Evolutionary conservation across 306 rosid species (phyloP), one percentile per base, ranked within the genome.

Genomic region (Acmispon strigosus): DNA sequence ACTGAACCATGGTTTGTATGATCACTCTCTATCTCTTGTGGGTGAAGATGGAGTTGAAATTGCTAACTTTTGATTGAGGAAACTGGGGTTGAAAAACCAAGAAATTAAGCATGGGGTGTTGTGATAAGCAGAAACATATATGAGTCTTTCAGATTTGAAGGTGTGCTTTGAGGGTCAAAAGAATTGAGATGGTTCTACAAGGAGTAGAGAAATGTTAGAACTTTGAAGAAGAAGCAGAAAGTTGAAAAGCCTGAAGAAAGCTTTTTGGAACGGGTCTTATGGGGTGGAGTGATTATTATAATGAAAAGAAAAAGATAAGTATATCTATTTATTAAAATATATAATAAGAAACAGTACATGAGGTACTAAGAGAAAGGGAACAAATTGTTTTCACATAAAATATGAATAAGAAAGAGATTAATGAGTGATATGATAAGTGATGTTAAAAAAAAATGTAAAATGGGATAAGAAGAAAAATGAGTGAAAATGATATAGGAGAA

Each of bases 231-330:
- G 80, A 79, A 87, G 89, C 73, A 74, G 86, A 91, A 87, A 85
- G 91, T 76, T 72, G 84, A 80, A 83, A 86, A 86, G 83, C 62
- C 72, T 77, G 70, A 45, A 55, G 76, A 68, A 65, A 73, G 82
- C 82, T 78, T 87, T 85, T 85, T 76, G 81, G 79, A 85, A 82
- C 70, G 86, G 83, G 85, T 48, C 84, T 83, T 80, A 73, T 78
- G 89, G 85, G 80, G 56, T 73, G 72, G 82, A 80, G 68, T 74
- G 76, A 76, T 66, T 73, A 44, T 80, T 80, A 79, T 78, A 69
- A 45, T 19, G 61, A 51, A 63, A 47, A 56, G 42, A 70, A 49
- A 53, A 24, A 18, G 47, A 39, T 15, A 10, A 60, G 64, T 27
- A 10, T 8, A 27, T 8, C 2, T 9, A 14, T 8, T 7, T 56